Evolutionary conservation across 495 filamentous ascomycete genomes (phyloP).

Genomic region (Aspergillus sclerotiicarbonarius): DNA sequence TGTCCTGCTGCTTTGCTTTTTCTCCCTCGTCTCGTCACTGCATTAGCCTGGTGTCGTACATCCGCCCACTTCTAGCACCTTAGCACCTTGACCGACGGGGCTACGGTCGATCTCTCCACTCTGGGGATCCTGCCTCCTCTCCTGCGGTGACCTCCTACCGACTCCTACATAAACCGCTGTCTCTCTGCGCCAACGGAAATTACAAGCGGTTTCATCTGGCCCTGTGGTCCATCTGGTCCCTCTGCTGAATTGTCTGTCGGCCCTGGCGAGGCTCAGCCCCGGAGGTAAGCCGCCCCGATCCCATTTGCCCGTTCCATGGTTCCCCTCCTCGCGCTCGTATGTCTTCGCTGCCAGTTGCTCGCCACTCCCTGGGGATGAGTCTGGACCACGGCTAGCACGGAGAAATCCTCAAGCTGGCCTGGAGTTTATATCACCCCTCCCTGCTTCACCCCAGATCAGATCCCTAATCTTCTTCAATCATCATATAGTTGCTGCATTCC

Average conservation of each 20-base stretch:
- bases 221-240: no score
- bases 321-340: conserved; percentile 8
- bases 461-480: neutral
- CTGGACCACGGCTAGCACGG: conserved; percentile 9
- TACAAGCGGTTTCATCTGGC: neutral
- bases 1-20: neutral
- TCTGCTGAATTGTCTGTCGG: neutral
- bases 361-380: conserved; percentile 5
- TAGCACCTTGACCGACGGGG: neutral
- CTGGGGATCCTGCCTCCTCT: no score
- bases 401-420: conserved; percentile 1
- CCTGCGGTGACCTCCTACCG: neutral
- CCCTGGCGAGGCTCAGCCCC: neutral
- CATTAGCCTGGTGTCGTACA: neutral
- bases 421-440: neutral
- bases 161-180: neutral
- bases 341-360: neutral
- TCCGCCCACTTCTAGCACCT: neutral
- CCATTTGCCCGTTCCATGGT: conserved; percentile 11
- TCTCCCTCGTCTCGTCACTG: neutral
- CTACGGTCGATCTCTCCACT: neutral
- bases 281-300: conserved; percentile 11
- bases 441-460: conserved; percentile 3
- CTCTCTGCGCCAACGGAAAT: neutral
- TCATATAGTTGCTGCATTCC: conserved; percentile 13